A percentile compares a stretch with the other conserved stretches of the same genome.
phyloP scores from a whole-genome alignment of 1,139 yeast species.

The Saccharomycopsis crataegensis region DNA sequence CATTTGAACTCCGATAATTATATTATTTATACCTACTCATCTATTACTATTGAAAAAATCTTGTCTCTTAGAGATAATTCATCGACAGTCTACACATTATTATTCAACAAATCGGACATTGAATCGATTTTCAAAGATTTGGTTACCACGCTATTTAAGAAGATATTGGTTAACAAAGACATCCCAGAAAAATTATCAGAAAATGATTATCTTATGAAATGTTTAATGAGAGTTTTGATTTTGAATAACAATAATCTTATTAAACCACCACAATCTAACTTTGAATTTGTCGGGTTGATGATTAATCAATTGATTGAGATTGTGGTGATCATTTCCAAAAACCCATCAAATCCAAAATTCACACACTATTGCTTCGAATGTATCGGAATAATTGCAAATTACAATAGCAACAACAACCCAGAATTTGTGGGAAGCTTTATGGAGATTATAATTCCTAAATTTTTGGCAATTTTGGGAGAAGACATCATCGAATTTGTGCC shows the following conservation, averaged over 20 bases:
- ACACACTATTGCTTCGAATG: slow-evolving; percentile 89
- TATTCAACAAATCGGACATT: slow-evolving; percentile 71
- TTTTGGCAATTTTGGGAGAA: slow-evolving; percentile 60
- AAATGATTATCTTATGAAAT: slow-evolving; percentile 86
- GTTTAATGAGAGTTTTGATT: slow-evolving; percentile 75
- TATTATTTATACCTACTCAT: slow-evolving; percentile 88
- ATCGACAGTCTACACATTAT: slow-evolving; percentile 31
- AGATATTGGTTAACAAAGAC: slow-evolving; percentile 46
- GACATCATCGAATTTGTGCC: slow-evolving; percentile 95
- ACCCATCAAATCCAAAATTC: slow-evolving; percentile 93
- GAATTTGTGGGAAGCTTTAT: slow-evolving; percentile 39
- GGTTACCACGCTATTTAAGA: slow-evolving; percentile 55
- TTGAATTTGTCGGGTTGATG: slow-evolving; percentile 12
- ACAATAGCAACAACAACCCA: slow-evolving; percentile 28
- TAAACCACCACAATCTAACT: neutral
- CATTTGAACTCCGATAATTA: slow-evolving; percentile 61
- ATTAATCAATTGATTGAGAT: slow-evolving; percentile 60
- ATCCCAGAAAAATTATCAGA: slow-evolving; percentile 92
- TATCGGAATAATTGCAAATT: slow-evolving; percentile 67
- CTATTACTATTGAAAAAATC: slow-evolving; percentile 86
- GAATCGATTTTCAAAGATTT: slow-evolving; percentile 47
- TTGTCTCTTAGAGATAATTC: slow-evolving; percentile 60
- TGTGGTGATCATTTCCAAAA: slow-evolving; percentile 63
- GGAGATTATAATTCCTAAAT: slow-evolving; percentile 54
- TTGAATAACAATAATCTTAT: slow-evolving; percentile 59